Evolutionary conservation across 2,329 filamentous ascomycete genomes (phyloP), one percentile per base, ranked within the genome.

Genomic region (Eutypa lata): DNA sequence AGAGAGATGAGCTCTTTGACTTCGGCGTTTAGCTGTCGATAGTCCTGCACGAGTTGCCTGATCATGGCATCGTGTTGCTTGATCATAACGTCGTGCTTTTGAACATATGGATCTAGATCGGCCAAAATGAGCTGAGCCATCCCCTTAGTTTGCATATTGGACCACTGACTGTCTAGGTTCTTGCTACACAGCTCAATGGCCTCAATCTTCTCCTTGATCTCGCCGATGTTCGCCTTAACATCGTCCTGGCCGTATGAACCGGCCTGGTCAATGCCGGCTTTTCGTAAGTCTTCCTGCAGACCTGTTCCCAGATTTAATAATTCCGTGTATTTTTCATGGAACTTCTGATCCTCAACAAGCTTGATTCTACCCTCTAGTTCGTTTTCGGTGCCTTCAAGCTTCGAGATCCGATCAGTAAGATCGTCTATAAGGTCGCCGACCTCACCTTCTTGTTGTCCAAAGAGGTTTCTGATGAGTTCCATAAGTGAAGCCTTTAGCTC

Each of bases 81-180:
- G 7, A 53, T 18, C 11, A n/a, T 18, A 7, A 11, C n/a, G 18
- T 59, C 53, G 22, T 37, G 52, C 19, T 44, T 47, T 18, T 57
- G 56, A 14, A 47, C 51, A 14, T 38, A 51, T 5, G 69, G 65
- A 22, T 64, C 66, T 1, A 70, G 22, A 2, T 59, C 52, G 40
- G 68, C 65, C 26, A 75, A 57, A 8, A 81, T 76, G 1, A 65
- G 65, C 6, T 70, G 65, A 14, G 72, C 74, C 24, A 80, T 64
- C 2, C 66, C 59, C 45, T 69, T 73, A 1, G 77, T 76, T 19
- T 63, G 71, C 7, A 85, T 63, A 56, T 79, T 81, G 51, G 74
- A 76, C 54, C 74, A 82, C 54, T 78, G 79, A 0, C 54, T 51
- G 59, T 80, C 74, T 7, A 85, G 57, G 1, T 70, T 62, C 19